Base-by-base conservation (phyloP, 805 yeast species). In the Teunomyces barrocoloradensis region DNA sequence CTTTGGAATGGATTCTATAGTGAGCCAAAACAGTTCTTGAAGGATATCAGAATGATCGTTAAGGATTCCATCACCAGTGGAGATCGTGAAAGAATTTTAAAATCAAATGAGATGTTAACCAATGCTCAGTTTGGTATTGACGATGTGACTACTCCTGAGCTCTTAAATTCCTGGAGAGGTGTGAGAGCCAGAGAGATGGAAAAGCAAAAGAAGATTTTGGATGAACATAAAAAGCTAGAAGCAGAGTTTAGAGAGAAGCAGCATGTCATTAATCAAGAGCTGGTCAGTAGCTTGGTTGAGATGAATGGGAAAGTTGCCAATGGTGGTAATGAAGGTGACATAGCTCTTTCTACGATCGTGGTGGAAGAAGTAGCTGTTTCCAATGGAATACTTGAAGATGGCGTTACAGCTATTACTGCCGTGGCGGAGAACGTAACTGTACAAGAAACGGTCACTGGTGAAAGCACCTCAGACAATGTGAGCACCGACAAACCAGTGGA, bases 1-100 rank as follows among this genome's bases (percentile, higher is more conserved):
- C 68, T 94, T 46, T 94, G 99, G 99, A 94, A 94, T 65, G 99
- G 99, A 0, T 94, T 69, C 64, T 94, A 94, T 60, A 84, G 89
- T 33, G 97, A 90, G 58, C 97, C 98, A 11, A 84, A 82, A 53
- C 97, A 94, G 63, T 92, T 87, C 60, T 69, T 91, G 56, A 81
- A 79, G 54, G 99, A 94, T 61, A 78, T 94, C 38, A 89, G 85
- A 59, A 77, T 87, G 81, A 92, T 94, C 33, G 84, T 87, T 38
- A 75, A 75, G 29, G 99, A 94, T 69, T 79, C 96, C 0, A 74
- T 77, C 29, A 80, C 83, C 0, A 67, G 78, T 2, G 89, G 88
- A 0, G 98, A 92, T 54, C 77, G 98, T 38, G 99, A 94, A 49
- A 75, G 96, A 45, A 71, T 85, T 4, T 64, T 81, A 52, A 80